These are phyloP conservation scores for Stellera chamaejasme DNA, from an alignment of 345 rosid species.

Conservation along the genomic window DNA sequence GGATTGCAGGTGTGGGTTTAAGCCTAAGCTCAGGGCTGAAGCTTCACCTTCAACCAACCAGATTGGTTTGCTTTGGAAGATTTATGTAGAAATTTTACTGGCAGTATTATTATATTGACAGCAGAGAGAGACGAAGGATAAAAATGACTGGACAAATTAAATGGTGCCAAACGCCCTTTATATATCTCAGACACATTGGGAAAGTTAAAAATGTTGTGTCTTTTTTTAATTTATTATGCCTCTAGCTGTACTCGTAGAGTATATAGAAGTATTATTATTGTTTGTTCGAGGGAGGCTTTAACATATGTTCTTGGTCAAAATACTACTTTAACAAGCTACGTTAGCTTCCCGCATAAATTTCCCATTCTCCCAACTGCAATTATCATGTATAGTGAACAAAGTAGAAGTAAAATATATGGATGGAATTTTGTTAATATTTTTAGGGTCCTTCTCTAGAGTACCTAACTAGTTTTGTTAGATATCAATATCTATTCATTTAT, in stretches of 20 bases:
- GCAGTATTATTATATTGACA: constrained; percentile 21
- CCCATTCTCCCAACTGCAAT: too few species aligned
- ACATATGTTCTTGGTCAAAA: not conserved
- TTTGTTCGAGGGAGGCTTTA: not conserved
- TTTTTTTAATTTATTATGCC: not conserved
- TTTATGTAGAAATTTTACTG: constrained; percentile 12
- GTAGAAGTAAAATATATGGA: too few species aligned
- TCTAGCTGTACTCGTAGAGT: not conserved
- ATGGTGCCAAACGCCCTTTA: constrained; percentile 10
- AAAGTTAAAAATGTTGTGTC: not conserved
- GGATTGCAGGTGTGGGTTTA: constrained; percentile 6
- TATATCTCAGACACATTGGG: constrained; percentile 13
- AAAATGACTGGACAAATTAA: constrained; percentile 18
- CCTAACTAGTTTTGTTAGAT: not conserved
- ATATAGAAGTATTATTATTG: not conserved
- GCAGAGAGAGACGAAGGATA: constrained; percentile 14
- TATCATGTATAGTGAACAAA: not conserved
- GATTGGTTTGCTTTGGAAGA: constrained; percentile 9
- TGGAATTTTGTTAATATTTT: too few species aligned
- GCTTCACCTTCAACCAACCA: constrained; percentile 15
- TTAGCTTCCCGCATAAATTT: too few species aligned
- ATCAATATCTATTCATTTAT: too few species aligned
- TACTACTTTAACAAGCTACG: too few species aligned
- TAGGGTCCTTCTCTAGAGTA: not conserved
- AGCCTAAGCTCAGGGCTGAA: constrained; percentile 10